These are phyloP conservation scores for Lasiosphaeris hirsuta DNA, from an alignment of 495 filamentous ascomycete genomes.

Conservation along the genomic window DNA sequence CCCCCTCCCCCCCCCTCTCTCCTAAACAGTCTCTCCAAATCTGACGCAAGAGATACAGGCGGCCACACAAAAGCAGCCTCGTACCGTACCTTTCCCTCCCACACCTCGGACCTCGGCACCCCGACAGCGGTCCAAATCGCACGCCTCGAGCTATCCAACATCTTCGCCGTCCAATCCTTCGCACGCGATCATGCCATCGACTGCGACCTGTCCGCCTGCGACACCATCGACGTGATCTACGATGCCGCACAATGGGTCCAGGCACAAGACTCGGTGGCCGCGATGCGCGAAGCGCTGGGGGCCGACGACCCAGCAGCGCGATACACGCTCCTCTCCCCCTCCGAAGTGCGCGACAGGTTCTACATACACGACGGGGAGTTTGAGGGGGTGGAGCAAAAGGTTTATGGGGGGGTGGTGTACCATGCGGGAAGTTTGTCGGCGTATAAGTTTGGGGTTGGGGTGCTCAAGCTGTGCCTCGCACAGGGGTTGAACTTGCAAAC, in stretches of 20 bases:
- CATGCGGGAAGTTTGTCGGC: constrained; percentile 61
- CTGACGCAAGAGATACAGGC: constrained; percentile 33
- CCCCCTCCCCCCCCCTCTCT: neutral
- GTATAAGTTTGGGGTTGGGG: constrained; percentile 60
- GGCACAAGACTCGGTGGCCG: constrained; percentile 39
- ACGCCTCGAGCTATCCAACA: constrained; percentile 55
- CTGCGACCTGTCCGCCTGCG: constrained; percentile 48
- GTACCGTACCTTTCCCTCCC: constrained; percentile 52
- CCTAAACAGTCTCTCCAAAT: no score
- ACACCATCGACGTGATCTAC: constrained; percentile 59
- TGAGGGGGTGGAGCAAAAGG: constrained; percentile 30
- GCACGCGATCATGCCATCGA: constrained; percentile 47
- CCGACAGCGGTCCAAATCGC: constrained; percentile 52
- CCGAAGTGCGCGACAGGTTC: constrained; percentile 48
- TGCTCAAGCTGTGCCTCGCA: constrained; percentile 52
- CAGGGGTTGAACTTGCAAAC: constrained; percentile 61
- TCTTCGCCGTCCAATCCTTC: constrained; percentile 52
- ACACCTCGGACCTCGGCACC: constrained; percentile 37
- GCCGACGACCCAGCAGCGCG: constrained; percentile 37
- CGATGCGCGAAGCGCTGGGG: constrained; percentile 46
- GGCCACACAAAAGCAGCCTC: constrained; percentile 62
- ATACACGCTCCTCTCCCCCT: constrained; percentile 44
- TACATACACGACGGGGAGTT: constrained; percentile 27
- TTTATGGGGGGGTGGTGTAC: constrained; percentile 55
- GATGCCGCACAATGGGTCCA: constrained; percentile 43